Base-by-base conservation (phyloP, 768 basidiomycete species). In the Boletellus emodensis region DNA sequence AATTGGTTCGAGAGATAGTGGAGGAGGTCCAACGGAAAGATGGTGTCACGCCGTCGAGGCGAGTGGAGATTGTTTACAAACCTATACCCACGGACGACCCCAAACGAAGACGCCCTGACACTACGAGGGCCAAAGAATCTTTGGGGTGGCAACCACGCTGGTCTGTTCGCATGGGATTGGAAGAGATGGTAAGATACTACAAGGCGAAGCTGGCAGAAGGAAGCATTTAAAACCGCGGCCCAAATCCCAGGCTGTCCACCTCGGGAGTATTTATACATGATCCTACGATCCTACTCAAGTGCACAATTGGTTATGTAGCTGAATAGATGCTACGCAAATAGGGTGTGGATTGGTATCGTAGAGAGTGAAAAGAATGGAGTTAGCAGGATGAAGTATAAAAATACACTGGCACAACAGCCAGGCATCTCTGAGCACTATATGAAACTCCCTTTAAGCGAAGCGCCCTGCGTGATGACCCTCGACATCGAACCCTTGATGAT, bases 151-250 rank as follows among this genome's bases (percentile, higher is more conserved):
- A 95, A 67, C 93, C 95, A 12, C 77, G 83, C 61, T 99, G 94
- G 92, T 86, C 85, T 28, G 89, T 96, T 43, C 80, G 82, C 56
- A 93, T 92, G 84, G 94, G 94, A 24, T 69, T 97, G 44, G 91
- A 93, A 72, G 94, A 95, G 75, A 95, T 94, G 88, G 87, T 92
- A 33, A 73, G 88, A 51, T 95, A 93, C 70, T 95, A 93, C 75
- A 92, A 90, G 70, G 82, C 85, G 17, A 91, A 87, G 71, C 86
- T 93, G 80, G 81, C 78, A 3, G 90, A 93, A 68, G 90, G 90
- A 24, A 86, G 84, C 62, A 73, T 90, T 35, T 90, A 77, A 63
- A 59, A 17, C 40, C 34, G 30, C 40, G n/a, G 35, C 33, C 37
- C 26, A 35, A 41, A 51, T 35, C 44, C 40, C 12, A 35, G 26